Evolutionary conservation across 257 asterid genomes (phyloP).

Genomic region (Solanum clarkiae): DNA sequence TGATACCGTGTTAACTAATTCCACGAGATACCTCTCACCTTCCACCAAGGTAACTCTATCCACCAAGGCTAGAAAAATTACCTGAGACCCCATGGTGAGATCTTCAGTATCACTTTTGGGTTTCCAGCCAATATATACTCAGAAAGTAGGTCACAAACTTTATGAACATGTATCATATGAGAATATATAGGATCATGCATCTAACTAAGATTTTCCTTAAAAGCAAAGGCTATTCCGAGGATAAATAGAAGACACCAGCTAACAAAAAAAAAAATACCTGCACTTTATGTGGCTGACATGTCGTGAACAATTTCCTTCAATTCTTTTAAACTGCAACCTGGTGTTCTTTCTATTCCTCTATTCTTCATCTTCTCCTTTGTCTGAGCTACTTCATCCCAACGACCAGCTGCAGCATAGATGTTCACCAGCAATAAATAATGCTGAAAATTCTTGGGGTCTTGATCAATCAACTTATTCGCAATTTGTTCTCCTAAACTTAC

Average conservation of each 20-base stretch:
- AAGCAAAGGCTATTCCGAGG: not conserved
- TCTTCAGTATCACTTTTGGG: not conserved
- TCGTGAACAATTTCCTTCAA: constrained; percentile 40
- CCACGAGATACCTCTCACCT: not conserved
- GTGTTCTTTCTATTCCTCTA: constrained; percentile 30
- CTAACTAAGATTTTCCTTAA: not conserved
- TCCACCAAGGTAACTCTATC: not conserved
- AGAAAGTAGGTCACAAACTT: not conserved
- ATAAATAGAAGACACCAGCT: not conserved
- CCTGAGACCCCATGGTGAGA: not conserved
- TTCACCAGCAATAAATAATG: constrained; percentile 46
- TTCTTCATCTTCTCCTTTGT: constrained; percentile 42
- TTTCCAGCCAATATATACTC: not conserved
- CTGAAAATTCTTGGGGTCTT: constrained; percentile 39
- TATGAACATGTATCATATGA: not conserved
- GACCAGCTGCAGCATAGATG: constrained; percentile 51
- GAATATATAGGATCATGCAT: not conserved
- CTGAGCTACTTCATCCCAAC: constrained; percentile 56
- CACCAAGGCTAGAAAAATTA: not conserved
- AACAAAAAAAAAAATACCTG: not conserved
- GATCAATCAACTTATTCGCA: constrained; percentile 45
- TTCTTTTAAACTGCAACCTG: constrained; percentile 47
- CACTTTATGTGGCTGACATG: not conserved
- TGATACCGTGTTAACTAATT: too few species aligned
- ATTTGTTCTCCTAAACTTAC: constrained; percentile 31